phyloP scores from a whole-genome alignment of 1,284 basidiomycete genomes.

The Leccinum griseonigrum region DNA sequence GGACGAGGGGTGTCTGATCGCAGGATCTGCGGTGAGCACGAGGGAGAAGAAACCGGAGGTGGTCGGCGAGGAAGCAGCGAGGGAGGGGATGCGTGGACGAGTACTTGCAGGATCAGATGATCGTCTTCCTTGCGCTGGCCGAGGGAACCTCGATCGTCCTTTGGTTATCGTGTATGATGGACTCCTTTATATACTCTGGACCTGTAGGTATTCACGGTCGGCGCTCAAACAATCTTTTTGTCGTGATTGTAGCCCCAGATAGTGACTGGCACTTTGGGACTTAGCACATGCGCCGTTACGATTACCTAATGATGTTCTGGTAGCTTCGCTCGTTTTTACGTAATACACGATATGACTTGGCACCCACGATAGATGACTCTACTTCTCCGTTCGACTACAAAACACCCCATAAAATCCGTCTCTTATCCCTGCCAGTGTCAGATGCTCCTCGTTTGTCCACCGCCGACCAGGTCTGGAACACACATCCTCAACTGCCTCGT shows the following conservation, averaged over 20 bases:
- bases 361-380: slow-evolving; percentile 71
- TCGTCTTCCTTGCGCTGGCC: slow-evolving; percentile 71
- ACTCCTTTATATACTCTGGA: no score
- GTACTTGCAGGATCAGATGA: slow-evolving; percentile 67
- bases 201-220: no score
- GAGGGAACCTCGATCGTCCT: slow-evolving; percentile 53
- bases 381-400: slow-evolving; percentile 97
- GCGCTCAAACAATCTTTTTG: no score
- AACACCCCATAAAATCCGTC: slow-evolving; percentile 64
- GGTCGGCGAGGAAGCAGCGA: slow-evolving; percentile 59
- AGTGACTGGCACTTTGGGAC: no score
- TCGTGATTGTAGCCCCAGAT: no score
- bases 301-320: no score
- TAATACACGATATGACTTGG: no score
- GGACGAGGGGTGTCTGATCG: slow-evolving; percentile 58
- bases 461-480: slow-evolving; percentile 62
- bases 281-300: no score
- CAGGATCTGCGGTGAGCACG: slow-evolving; percentile 59
- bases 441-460: slow-evolving; percentile 73
- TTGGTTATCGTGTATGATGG: no score
- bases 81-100: slow-evolving; percentile 70
- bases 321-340: slow-evolving; percentile 24
- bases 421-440: slow-evolving; percentile 74
- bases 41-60: slow-evolving; percentile 43
- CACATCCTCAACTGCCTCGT: slow-evolving; percentile 98